Percentiles rank a stretch among this genome's conserved stretches.
Conservation (phyloP, 148 eudicot genomes). For the Agrostemma githago region DNA sequence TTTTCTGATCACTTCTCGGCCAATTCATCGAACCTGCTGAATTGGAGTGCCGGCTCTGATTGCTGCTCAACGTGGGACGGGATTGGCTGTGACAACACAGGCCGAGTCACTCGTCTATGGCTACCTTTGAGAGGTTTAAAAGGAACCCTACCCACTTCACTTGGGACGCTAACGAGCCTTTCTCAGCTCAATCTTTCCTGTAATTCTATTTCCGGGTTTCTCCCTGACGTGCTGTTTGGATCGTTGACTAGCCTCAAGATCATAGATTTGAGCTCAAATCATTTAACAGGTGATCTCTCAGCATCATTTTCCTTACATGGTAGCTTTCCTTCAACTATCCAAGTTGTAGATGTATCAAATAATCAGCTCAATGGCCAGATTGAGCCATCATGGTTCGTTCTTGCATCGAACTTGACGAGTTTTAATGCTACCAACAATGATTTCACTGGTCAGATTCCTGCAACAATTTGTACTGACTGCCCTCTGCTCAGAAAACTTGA, state of each 20-base stretch:
- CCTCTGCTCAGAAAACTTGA: slow-evolving; percentile 47
- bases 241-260: slow-evolving; percentile 38
- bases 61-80: slow-evolving; percentile 80
- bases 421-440: slow-evolving; percentile 57
- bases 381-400: slow-evolving; percentile 44
- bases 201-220: slow-evolving; percentile 49
- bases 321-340: slow-evolving; percentile 17
- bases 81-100: slow-evolving; percentile 39
- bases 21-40: slow-evolving; percentile 27
- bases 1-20: slow-evolving; percentile 33
- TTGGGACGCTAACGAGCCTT: slow-evolving; percentile 44
- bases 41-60: slow-evolving; percentile 42
- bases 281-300: slow-evolving; percentile 9
- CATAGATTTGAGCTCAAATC: slow-evolving; percentile 32
- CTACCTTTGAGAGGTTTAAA: slow-evolving; percentile 47
- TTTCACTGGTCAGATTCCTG: slow-evolving; percentile 53
- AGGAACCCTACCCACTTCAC: slow-evolving; percentile 39
- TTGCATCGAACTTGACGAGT: slow-evolving; percentile 34
- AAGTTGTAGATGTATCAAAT: slow-evolving; percentile 41
- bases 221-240: slow-evolving; percentile 48
- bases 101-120: slow-evolving; percentile 40
- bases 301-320: background rate
- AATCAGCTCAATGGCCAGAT: slow-evolving; percentile 52
- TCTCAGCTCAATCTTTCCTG: slow-evolving; percentile 57
- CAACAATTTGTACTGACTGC: slow-evolving; percentile 40